Base-by-base conservation (phyloP, 164 flowering plant species). In the Magnolia changhungtana region DNA sequence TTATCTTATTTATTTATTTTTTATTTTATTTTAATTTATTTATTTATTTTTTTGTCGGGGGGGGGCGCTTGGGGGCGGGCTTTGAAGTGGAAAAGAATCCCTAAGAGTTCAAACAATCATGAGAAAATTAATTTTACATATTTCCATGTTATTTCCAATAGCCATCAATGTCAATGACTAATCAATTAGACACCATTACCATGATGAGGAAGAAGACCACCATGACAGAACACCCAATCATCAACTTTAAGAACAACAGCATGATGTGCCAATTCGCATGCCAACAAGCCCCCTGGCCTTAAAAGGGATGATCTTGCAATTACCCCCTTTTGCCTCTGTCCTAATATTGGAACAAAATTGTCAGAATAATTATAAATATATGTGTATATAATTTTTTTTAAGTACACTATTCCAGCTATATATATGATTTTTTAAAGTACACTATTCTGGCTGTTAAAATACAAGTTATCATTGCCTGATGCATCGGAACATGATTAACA, bases 221-320 rank as follows among this genome's bases (percentile, higher is more conserved):
- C 99, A 74, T 93, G 99, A 87, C 99, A 93, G 81, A 96, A 93
- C 55, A 96, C 83, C 99, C 98, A 96, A 72, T 96, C 96, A 83
- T 93, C 85, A 31, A 96, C 89, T 84, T 88, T 88, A 78, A 96
- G 96, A 71, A 87, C 90, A 80, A 96, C 97, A 69, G 92, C 78
- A 83, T 96, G 95, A 0, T 85, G 83, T 69, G 97, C 90, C 83
- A 96, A 85, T 78, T 96, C 98, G 72, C 92, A 85, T 75, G 99
- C 93, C 83, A 96, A 83, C 72, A 82, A 91, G 72, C 97, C 97
- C 50, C 98, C 98, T 66, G 96, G 97, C 82, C 90, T 87, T 9
- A 96, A 83, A 50, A 96, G 91, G 64, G 87, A 77, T 58, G 96
- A 90, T 84, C 99, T 87, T 21, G 98, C 91, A 82, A 87, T 83